Percentiles rank a stretch among this genome's conserved stretches.
Evolutionary conservation across 2,329 filamentous ascomycete species (phyloP).

Genomic region (Zelopaecilomyces penicillatus): DNA sequence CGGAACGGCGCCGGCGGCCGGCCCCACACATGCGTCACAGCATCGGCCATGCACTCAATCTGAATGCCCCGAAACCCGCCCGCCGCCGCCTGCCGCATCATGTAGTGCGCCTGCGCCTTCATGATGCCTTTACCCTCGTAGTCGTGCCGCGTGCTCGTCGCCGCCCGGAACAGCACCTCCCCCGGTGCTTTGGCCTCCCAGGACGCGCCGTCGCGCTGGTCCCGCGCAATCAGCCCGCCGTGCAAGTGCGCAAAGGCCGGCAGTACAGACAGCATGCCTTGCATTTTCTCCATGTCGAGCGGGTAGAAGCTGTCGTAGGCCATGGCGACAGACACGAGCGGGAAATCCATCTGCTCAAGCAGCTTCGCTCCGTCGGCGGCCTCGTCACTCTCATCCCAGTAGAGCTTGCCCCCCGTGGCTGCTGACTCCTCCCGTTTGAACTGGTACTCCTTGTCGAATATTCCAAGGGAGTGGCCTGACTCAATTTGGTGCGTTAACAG

Average conservation of each 20-base stretch:
- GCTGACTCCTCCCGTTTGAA: slow-evolving; percentile 17
- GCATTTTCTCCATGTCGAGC: slow-evolving; percentile 9
- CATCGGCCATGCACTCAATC: slow-evolving; percentile 16
- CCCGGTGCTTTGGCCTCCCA: slow-evolving; percentile 17
- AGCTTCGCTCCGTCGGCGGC: slow-evolving; percentile 10
- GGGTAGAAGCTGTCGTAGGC: slow-evolving; percentile 17
- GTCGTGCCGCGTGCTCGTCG: slow-evolving; percentile 18
- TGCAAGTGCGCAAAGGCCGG: background rate
- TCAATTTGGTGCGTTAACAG: slow-evolving; percentile 13
- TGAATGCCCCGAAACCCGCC: slow-evolving; percentile 18
- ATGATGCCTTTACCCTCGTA: slow-evolving; percentile 20
- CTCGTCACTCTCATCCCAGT: slow-evolving; percentile 16
- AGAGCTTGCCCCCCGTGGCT: slow-evolving; percentile 16
- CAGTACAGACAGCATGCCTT: background rate
- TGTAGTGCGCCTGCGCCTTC: slow-evolving; percentile 13
- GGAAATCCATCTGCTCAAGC: slow-evolving; percentile 24
- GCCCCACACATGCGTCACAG: slow-evolving; percentile 18
- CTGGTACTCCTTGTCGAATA: slow-evolving; percentile 17
- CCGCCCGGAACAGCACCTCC: slow-evolving; percentile 18
- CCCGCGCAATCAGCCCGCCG: slow-evolving; percentile 1
- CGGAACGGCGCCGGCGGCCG: slow-evolving; percentile 18
- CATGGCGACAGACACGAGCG: slow-evolving; percentile 21
- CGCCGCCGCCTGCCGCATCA: slow-evolving; percentile 14
- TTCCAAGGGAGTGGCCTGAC: slow-evolving; percentile 14
- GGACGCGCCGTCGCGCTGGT: slow-evolving; percentile 16